These are phyloP conservation scores for Pythium sukuiense DNA, from an alignment of 352 stramenopile genomes.

Conservation along the genomic window DNA sequence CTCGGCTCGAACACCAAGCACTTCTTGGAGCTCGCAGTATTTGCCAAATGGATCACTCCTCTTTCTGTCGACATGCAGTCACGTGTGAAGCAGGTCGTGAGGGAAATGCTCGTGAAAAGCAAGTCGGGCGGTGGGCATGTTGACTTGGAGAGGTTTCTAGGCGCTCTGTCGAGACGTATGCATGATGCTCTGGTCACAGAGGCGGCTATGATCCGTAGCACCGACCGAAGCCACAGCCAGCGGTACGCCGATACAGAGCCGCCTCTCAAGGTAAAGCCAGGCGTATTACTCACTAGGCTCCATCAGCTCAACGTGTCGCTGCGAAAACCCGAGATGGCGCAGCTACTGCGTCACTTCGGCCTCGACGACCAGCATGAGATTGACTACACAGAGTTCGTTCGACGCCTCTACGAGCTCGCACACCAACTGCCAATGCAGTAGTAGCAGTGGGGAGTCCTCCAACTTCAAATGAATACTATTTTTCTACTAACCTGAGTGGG, in stretches of 20 bases:
- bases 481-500: neutral
- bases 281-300: constrained; percentile 39
- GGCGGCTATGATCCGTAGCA: constrained; percentile 2
- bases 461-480: neutral
- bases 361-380: constrained; percentile 47
- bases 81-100: constrained; percentile 37
- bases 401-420: constrained; percentile 40
- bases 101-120: constrained; percentile 43
- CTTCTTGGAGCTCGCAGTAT: constrained; percentile 45
- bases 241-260: constrained; percentile 1
- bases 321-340: constrained; percentile 32
- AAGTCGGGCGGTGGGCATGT: constrained; percentile 47
- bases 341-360: constrained; percentile 50
- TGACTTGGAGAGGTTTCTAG: constrained; percentile 53
- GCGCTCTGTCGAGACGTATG: constrained; percentile 7
- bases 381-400: constrained; percentile 43
- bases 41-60: constrained; percentile 43
- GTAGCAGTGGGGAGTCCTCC: no score
- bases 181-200: constrained; percentile 2
- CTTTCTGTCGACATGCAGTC: constrained; percentile 33
- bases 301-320: constrained; percentile 51
- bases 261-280: constrained; percentile 24
- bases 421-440: constrained; percentile 9
- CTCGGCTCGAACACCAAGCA: constrained; percentile 42
- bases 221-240: neutral